Evolutionary conservation across 1,139 yeast genomes (phyloP).

Genomic region (Casaregolazyma lundiana): DNA sequence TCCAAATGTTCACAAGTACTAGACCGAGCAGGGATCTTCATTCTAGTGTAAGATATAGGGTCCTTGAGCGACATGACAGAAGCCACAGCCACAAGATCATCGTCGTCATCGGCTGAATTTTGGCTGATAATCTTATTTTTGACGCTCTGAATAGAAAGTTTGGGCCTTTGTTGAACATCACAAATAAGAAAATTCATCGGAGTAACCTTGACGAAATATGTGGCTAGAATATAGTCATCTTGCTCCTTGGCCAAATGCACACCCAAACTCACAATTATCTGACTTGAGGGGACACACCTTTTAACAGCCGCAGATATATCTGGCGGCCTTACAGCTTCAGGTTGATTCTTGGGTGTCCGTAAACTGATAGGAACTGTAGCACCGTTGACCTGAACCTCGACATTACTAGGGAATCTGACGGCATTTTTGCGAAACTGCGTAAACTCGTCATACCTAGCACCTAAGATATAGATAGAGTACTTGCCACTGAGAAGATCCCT

Average conservation of each 20-base stretch:
- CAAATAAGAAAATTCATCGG: slow-evolving; percentile 26
- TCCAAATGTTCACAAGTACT: slow-evolving; percentile 38
- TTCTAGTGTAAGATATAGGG: slow-evolving; percentile 36
- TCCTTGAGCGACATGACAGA: slow-evolving; percentile 36
- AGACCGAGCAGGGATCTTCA: slow-evolving; percentile 37
- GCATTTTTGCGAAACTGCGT: slow-evolving; percentile 13
- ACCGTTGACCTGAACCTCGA: slow-evolving; percentile 25
- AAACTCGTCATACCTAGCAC: slow-evolving; percentile 17
- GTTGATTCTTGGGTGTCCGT: slow-evolving; percentile 2
- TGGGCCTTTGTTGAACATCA: slow-evolving; percentile 26
- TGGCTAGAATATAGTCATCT: slow-evolving; percentile 27
- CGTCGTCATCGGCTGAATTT: slow-evolving; percentile 29
- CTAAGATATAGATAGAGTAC: slow-evolving; percentile 20
- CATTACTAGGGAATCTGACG: slow-evolving; percentile 25
- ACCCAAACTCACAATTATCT: slow-evolving; percentile 22
- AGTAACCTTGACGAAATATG: slow-evolving; percentile 27
- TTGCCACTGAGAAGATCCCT: slow-evolving; percentile 12
- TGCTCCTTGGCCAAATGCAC: slow-evolving; percentile 19
- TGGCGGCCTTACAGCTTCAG: slow-evolving; percentile 10
- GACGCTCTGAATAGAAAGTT: slow-evolving; percentile 29
- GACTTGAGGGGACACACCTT: slow-evolving; percentile 4
- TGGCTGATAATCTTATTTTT: slow-evolving; percentile 24
- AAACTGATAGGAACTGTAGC: slow-evolving; percentile 3
- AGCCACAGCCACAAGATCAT: slow-evolving; percentile 36
- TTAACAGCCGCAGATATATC: background rate